Conservation (phyloP, 495 filamentous ascomycete species). For the Aspergillus sclerotioniger region DNA sequence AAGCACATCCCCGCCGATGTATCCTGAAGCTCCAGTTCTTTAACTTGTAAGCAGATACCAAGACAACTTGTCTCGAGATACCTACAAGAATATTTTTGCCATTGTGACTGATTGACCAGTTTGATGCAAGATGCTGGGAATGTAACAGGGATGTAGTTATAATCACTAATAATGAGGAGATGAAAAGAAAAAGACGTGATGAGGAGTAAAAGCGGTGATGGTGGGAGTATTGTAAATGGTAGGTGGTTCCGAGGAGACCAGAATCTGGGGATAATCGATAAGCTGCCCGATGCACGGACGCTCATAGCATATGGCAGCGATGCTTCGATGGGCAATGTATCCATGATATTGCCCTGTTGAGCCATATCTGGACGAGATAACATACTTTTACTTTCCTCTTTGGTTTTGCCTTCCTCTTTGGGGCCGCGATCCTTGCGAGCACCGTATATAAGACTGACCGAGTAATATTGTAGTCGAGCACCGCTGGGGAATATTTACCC, state of each 20-base stretch:
- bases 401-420: neutral
- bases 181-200: neutral
- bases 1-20: constrained; percentile 67
- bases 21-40: constrained; percentile 59
- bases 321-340: neutral
- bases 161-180: neutral
- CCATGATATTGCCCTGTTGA: no score
- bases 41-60: neutral
- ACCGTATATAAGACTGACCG: neutral
- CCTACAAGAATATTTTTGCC: constrained; percentile 19
- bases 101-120: constrained; percentile 15
- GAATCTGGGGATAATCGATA: neutral
- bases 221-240: neutral
- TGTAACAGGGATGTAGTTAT: neutral
- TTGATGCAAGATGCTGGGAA: neutral
- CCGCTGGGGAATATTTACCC: no score
- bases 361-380: neutral
- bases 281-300: neutral
- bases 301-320: no score
- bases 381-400: neutral
- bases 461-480: no score
- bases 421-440: neutral
- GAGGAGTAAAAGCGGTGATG: neutral
- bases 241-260: constrained; percentile 14
- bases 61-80: neutral